Evolutionary conservation across 2,329 filamentous ascomycete species (phyloP).

Genomic region (Clarireedia sp.): DNA sequence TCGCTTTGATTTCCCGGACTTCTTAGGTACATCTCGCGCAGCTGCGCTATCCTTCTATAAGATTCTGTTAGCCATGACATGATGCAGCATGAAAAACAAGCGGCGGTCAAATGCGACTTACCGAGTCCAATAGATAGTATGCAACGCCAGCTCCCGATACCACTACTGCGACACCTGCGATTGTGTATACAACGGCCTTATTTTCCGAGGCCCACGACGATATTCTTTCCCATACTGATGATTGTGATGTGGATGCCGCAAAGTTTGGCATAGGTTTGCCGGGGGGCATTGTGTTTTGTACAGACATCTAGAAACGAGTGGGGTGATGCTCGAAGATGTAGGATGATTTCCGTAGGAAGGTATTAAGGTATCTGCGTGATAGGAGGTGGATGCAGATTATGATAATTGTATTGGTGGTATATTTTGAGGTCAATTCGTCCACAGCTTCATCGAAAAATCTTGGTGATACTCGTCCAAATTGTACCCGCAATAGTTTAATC

Average conservation of each 20-base stretch:
- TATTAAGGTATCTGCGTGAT: slow-evolving; percentile 17
- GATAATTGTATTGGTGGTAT: neutral
- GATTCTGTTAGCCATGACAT: slow-evolving; percentile 12
- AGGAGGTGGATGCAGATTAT: slow-evolving; percentile 10
- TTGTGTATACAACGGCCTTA: slow-evolving; percentile 91
- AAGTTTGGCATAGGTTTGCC: slow-evolving; percentile 26
- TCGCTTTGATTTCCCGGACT: slow-evolving; percentile 78
- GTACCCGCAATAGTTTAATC: slow-evolving; percentile 3
- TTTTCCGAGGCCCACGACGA: slow-evolving; percentile 91
- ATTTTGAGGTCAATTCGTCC: slow-evolving; percentile 5
- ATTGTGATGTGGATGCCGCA: slow-evolving; percentile 27
- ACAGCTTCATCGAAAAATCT: slow-evolving; percentile 11
- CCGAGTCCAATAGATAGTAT: slow-evolving; percentile 71
- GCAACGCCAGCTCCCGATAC: slow-evolving; percentile 85
- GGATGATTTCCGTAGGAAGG: slow-evolving; percentile 14
- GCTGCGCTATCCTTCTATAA: slow-evolving; percentile 21
- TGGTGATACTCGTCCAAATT: slow-evolving; percentile 3
- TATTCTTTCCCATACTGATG: slow-evolving; percentile 67
- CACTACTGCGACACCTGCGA: slow-evolving; percentile 87
- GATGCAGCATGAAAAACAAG: neutral
- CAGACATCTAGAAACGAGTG: slow-evolving; percentile 24
- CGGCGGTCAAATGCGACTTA: slow-evolving; percentile 32
- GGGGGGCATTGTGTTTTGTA: slow-evolving; percentile 20
- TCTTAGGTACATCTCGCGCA: slow-evolving; percentile 46
- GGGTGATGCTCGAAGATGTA: slow-evolving; percentile 20